Base-by-base conservation (phyloP, 2,329 filamentous ascomycete species). In the Neonectria punicea region DNA sequence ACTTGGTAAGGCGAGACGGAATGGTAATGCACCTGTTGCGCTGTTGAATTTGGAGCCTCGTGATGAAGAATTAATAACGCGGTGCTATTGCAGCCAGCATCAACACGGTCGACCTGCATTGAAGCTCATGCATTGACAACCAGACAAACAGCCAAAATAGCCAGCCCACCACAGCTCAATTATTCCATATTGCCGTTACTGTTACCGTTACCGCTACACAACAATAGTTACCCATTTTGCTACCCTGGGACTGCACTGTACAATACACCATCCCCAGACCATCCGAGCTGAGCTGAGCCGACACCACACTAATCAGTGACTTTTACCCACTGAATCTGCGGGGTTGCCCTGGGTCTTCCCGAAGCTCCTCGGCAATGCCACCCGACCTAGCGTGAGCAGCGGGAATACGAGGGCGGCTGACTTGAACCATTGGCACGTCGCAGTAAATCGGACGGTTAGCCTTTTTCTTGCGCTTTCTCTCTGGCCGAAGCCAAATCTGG, bases 351-450 rank as follows among this genome's bases (percentile, higher is more conserved):
- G 28, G 51, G 22, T 8, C 54, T 50, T 49, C 55, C 55, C 32
- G 55, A 58, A 44, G 55, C 32, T 32, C 9, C 6, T 56, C 30
- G 55, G 43, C 55, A 49, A 49, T n/a, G 44, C 11, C 30, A 34
- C 43, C 44, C 44, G 43, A 41, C 18, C 28, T 20, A 50, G 47
- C 47, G 47, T 34, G 30, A 36, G 44, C 30, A n/a, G 16, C 7
- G 46, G 22, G 44, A 49, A 49, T 58, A 58, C 44, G 55, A 58
- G 44, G 47, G 47, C 47, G 32, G 47, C 47, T 47, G 54, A 57
- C 54, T 22, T 32, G 47, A 28, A n/a, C 11, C 16, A 20, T 50
- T 14, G 34, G 34, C 34, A 36, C 1, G 34, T 5, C 34, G 34
- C 14, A 16, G 34, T 36, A 36, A 16, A 36, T 36, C 34, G 34